Evolutionary conservation across 2,329 filamentous ascomycete genomes (phyloP).

Genomic region (Plenodomus lindquistii): DNA sequence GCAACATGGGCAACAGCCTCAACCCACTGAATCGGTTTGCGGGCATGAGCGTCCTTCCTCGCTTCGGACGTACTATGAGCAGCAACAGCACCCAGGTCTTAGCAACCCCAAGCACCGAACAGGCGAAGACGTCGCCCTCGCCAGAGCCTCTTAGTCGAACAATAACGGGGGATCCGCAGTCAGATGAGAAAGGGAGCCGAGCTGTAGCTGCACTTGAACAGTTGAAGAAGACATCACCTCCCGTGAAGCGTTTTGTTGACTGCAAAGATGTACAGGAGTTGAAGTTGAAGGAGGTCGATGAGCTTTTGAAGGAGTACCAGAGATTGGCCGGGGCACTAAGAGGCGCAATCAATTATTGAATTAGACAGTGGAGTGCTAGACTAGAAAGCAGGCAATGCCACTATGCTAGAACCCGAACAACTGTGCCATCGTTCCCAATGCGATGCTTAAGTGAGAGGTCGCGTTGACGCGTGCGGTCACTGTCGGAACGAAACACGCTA

Average conservation of each 20-base stretch:
- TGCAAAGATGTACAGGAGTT: constrained; percentile 51
- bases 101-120: constrained; percentile 44
- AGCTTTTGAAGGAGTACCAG: constrained; percentile 50
- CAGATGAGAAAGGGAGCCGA: constrained; percentile 41
- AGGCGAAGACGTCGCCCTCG: constrained; percentile 30
- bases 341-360: constrained; percentile 45
- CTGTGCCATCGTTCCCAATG: background rate
- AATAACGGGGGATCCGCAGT: constrained; percentile 23
- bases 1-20: constrained; percentile 76
- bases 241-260: constrained; percentile 53
- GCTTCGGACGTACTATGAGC: constrained; percentile 66
- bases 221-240: constrained; percentile 51
- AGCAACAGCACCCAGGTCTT: constrained; percentile 46
- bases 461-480: background rate
- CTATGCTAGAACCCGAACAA: background rate
- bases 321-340: constrained; percentile 50
- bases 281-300: constrained; percentile 54
- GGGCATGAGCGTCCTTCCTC: constrained; percentile 72
- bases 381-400: background rate
- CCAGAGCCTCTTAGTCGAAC: constrained; percentile 20
- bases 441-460: background rate
- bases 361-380: background rate
- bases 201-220: constrained; percentile 51
- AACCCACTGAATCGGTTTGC: constrained; percentile 82
- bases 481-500: background rate